Percentiles rank a stretch among this genome's conserved stretches.
Conservation (phyloP, 805 yeast genomes). For the Ogataea saltuana region DNA sequence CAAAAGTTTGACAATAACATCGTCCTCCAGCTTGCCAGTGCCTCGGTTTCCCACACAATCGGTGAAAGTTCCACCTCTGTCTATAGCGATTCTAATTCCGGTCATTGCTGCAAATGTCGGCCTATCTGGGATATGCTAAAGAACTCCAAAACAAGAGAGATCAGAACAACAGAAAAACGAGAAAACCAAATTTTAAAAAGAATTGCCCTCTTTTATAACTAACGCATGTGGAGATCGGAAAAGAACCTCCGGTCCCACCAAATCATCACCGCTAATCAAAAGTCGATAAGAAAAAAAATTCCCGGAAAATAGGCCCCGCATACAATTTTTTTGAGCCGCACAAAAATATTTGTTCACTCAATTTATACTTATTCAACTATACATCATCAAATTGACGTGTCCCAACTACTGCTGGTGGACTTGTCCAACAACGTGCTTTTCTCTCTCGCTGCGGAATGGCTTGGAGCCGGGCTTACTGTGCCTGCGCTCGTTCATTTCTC, state of each 20-base stretch:
- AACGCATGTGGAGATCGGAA: too few species aligned
- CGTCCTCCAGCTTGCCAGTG: slow-evolving; percentile 50
- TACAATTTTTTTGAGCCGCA: neutral
- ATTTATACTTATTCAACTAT: too few species aligned
- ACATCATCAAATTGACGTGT: neutral
- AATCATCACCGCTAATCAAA: neutral
- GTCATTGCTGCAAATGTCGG: slow-evolving; percentile 11
- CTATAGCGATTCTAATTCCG: slow-evolving; percentile 45
- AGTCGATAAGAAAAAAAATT: neutral
- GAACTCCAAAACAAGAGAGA: too few species aligned
- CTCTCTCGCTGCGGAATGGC: slow-evolving; percentile 69
- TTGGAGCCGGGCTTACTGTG: slow-evolving; percentile 66
- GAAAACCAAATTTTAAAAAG: too few species aligned
- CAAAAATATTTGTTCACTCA: neutral
- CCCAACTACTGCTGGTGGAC: slow-evolving; percentile 52
- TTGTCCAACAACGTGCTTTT: slow-evolving; percentile 82
- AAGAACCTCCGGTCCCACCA: slow-evolving; percentile 1
- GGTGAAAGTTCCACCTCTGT: slow-evolving; percentile 90
- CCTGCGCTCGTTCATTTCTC: slow-evolving; percentile 80
- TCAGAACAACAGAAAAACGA: too few species aligned
- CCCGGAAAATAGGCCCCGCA: slow-evolving; percentile 12
- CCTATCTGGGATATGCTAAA: too few species aligned
- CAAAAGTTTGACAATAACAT: slow-evolving; percentile 71
- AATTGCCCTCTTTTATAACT: too few species aligned
- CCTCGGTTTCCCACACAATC: slow-evolving; percentile 63